Conservation (phyloP, 2,329 filamentous ascomycete species). For the Seiridium unicorne region DNA sequence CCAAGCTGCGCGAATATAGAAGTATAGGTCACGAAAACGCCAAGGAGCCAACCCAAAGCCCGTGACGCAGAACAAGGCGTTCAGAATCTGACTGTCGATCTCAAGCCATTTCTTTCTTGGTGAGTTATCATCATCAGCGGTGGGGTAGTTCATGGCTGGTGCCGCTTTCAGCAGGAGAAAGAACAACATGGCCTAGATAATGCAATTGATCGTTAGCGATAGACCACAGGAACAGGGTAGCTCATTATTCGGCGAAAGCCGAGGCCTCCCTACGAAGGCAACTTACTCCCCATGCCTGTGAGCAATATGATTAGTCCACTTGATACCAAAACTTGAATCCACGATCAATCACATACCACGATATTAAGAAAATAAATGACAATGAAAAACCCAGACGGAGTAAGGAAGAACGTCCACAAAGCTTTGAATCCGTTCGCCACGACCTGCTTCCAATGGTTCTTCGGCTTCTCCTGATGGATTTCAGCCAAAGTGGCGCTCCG, state of each 20-base stretch:
- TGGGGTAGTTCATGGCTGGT: constrained; percentile 3
- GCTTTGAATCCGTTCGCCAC: constrained; percentile 22
- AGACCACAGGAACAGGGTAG: neutral
- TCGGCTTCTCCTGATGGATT: constrained; percentile 14
- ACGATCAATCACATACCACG: constrained; percentile 19
- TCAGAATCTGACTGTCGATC: constrained; percentile 79
- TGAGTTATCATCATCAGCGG: constrained; percentile 42
- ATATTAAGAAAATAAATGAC: constrained; percentile 27
- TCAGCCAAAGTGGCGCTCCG: constrained; percentile 13
- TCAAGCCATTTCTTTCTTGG: constrained; percentile 69
- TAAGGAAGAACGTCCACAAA: constrained; percentile 28
- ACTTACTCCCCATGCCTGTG: constrained; percentile 6
- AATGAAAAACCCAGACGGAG: constrained; percentile 24
- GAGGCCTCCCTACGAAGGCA: neutral
- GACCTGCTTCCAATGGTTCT: constrained; percentile 22
- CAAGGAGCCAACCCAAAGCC: constrained; percentile 83
- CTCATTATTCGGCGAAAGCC: too few relatives aligned
- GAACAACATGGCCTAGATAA: constrained; percentile 24
- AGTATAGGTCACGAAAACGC: constrained; percentile 72
- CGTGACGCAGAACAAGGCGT: constrained; percentile 82
- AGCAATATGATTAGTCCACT: too few relatives aligned
- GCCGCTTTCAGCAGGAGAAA: constrained; percentile 24
- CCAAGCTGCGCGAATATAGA: constrained; percentile 61
- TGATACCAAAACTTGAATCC: too few relatives aligned
- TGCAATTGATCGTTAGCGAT: neutral